A percentile compares a stretch with the other conserved stretches of the same genome.
Conservation (phyloP, 768 basidiomycete genomes). For the Lactarius hengduanensis region DNA sequence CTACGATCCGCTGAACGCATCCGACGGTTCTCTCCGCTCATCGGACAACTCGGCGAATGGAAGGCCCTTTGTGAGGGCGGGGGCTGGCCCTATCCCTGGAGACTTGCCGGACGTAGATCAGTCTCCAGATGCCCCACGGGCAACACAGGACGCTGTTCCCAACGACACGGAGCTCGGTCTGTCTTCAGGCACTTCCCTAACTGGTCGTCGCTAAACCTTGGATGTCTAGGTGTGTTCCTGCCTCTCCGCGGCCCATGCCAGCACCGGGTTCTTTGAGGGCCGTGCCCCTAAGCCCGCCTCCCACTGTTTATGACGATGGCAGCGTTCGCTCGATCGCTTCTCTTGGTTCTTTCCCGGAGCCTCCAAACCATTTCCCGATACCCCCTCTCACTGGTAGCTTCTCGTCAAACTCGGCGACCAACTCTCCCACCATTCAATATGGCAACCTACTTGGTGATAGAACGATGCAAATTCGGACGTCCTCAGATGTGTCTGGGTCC, state of each 20-base stretch:
- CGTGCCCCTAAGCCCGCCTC: conserved; percentile 11
- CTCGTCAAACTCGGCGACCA: conserved; percentile 20
- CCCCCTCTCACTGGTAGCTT: conserved; percentile 41
- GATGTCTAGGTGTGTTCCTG: conserved; percentile 9
- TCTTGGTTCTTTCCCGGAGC: conserved; percentile 69
- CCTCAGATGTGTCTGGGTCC: conserved; percentile 24
- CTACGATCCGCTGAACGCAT: conserved; percentile 67
- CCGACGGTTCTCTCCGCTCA: conserved; percentile 59
- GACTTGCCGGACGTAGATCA: conserved; percentile 40
- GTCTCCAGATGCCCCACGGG: conserved; percentile 2
- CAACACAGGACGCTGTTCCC: conserved; percentile 5
- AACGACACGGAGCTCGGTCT: conserved; percentile 5
- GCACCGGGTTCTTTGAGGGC: conserved; percentile 6
- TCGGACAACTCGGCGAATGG: conserved; percentile 75
- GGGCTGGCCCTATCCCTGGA: conserved; percentile 48
- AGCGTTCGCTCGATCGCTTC: conserved; percentile 50
- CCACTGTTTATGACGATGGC: conserved; percentile 26
- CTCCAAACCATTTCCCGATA: conserved; percentile 69
- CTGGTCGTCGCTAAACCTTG: not conserved
- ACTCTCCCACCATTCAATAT: conserved; percentile 6
- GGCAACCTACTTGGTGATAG: not conserved
- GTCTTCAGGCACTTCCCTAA: not conserved
- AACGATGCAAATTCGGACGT: conserved; percentile 10
- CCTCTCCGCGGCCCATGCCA: conserved; percentile 8
- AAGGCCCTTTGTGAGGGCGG: conserved; percentile 72